Conservation (phyloP, 495 filamentous ascomycete genomes). For the Penicillium diatomitis region DNA sequence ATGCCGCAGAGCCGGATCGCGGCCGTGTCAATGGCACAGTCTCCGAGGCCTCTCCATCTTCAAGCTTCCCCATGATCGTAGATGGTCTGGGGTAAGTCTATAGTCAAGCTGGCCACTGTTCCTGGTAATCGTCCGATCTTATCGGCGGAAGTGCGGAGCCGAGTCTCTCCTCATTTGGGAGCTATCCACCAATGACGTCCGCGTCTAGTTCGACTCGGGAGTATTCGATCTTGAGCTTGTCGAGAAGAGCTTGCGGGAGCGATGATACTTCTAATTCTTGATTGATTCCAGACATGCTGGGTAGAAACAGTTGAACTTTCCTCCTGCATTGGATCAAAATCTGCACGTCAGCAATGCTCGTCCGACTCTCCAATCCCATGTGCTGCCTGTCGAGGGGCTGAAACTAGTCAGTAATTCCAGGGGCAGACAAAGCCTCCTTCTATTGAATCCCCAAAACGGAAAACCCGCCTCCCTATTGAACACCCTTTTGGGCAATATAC, state of each 20-base stretch:
- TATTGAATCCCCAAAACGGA: neutral
- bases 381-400: too few relatives aligned
- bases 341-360: too few relatives aligned
- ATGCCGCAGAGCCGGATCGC: slow-evolving; percentile 20
- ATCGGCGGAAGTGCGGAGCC: slow-evolving; percentile 12
- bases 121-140: slow-evolving; percentile 3
- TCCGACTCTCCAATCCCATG: too few relatives aligned
- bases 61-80: slow-evolving; percentile 24
- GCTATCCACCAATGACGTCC: too few relatives aligned
- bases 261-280: too few relatives aligned
- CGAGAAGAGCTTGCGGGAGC: too few relatives aligned
- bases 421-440: slow-evolving; percentile 1
- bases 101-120: slow-evolving; percentile 3
- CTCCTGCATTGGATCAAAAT: too few relatives aligned
- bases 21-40: slow-evolving; percentile 18
- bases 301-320: neutral
- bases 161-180: neutral
- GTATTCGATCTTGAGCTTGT: too few relatives aligned
- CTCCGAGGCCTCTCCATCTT: slow-evolving; percentile 19
- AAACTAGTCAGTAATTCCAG: neutral
- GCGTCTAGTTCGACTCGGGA: too few relatives aligned
- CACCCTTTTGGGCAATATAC: neutral
- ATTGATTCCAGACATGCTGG: too few relatives aligned
- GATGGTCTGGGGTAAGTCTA: neutral
- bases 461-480: neutral